Conservation (phyloP, 305 asterid genomes). For the Striga hermonthica region DNA sequence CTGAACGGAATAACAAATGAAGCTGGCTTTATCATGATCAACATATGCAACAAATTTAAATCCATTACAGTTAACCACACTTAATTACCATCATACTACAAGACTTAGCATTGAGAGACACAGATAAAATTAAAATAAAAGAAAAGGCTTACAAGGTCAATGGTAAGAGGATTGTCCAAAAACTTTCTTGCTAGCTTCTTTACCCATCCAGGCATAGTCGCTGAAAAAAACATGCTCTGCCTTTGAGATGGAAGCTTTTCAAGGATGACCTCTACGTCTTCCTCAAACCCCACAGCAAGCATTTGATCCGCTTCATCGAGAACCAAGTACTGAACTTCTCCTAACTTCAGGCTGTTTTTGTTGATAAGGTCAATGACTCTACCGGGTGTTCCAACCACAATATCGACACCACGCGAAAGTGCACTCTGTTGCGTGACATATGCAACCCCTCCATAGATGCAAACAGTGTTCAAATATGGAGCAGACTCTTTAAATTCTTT, state of each 20-base stretch:
- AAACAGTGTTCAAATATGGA: constrained; percentile 64
- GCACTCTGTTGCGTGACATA: constrained; percentile 59
- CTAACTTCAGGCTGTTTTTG: constrained; percentile 60
- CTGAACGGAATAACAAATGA: background rate
- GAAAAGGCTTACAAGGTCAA: constrained; percentile 62
- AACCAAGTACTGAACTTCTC: constrained; percentile 85
- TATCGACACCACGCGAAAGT: constrained; percentile 73
- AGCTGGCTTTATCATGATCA: background rate
- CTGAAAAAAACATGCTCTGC: constrained; percentile 98
- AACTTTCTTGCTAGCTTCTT: constrained; percentile 75
- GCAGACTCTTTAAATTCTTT: constrained; percentile 78
- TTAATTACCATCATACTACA: background rate
- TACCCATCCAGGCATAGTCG: constrained; percentile 98
- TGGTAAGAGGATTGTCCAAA: constrained; percentile 78
- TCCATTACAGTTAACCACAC: background rate
- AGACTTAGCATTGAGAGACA: background rate
- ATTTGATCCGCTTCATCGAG: constrained; percentile 98
- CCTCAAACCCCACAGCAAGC: constrained; percentile 99
- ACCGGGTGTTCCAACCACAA: constrained; percentile 96
- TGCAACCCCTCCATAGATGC: constrained; percentile 87
- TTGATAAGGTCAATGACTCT: constrained; percentile 86
- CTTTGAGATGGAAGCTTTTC: constrained; percentile 70
- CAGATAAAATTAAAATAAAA: background rate
- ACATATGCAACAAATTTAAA: background rate
- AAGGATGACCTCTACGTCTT: constrained; percentile 80